Evolutionary conservation across 2,329 filamentous ascomycete species (phyloP).

Genomic region (Tolypocladium tropicale): DNA sequence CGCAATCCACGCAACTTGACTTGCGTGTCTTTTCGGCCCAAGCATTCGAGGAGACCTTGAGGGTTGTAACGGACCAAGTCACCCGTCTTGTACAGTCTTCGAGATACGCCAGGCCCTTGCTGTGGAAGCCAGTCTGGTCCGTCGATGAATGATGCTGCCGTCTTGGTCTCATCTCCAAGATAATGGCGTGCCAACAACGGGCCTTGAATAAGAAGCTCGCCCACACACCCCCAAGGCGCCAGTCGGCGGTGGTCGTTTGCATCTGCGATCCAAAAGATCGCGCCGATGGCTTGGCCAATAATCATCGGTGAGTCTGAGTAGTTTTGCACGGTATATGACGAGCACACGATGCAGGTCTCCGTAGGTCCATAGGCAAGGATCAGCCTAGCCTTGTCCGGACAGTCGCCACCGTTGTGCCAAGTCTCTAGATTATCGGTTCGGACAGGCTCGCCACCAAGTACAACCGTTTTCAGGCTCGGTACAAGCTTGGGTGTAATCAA

Average conservation of each 20-base stretch:
- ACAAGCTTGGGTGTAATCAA: background rate
- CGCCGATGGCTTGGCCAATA: background rate
- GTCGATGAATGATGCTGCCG: slow-evolving; percentile 20
- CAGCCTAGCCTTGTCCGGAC: background rate
- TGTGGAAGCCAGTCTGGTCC: slow-evolving; percentile 28
- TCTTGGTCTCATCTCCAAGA: slow-evolving; percentile 10
- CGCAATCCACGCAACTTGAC: slow-evolving; percentile 42
- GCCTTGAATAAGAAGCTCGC: slow-evolving; percentile 16
- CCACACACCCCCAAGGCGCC: slow-evolving; percentile 8
- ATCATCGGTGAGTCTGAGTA: background rate
- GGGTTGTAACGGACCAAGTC: slow-evolving; percentile 14
- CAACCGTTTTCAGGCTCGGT: background rate
- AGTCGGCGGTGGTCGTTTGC: slow-evolving; percentile 8
- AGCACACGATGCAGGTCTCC: slow-evolving; percentile 2
- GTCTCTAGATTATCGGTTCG: background rate
- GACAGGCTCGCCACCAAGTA: background rate
- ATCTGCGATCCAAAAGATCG: slow-evolving; percentile 13
- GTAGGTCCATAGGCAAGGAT: slow-evolving; percentile 4
- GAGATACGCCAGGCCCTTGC: background rate
- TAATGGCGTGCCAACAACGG: slow-evolving; percentile 13
- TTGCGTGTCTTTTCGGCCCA: slow-evolving; percentile 18
- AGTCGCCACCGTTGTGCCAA: background rate
- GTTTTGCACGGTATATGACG: background rate
- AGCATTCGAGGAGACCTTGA: slow-evolving; percentile 25
- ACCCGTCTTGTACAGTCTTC: slow-evolving; percentile 11